phyloP scores from a whole-genome alignment of 106 monocot genomes.

The Chionographis japonica region DNA sequence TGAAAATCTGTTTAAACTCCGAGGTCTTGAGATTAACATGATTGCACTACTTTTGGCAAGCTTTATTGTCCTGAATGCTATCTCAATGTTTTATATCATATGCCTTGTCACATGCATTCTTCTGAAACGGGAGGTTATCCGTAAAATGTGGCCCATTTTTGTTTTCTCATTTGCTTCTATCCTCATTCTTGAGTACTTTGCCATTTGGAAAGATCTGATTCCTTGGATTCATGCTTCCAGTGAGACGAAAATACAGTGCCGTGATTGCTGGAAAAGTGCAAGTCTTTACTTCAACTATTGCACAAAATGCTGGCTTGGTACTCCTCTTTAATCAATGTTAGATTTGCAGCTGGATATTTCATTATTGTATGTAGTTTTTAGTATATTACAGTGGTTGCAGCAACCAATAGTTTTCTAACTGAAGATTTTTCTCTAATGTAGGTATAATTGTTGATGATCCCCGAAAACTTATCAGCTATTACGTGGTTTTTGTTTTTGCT shows the following conservation, averaged over 20 bases:
- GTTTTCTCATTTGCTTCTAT: conserved; percentile 72
- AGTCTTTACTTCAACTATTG: conserved; percentile 64
- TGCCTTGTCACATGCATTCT: conserved; percentile 73
- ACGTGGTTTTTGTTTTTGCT: conserved; percentile 83
- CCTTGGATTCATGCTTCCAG: conserved; percentile 45
- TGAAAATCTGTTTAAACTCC: conserved; percentile 77
- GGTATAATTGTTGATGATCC: conserved; percentile 89
- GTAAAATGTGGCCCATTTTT: conserved; percentile 77
- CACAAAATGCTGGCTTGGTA: conserved; percentile 96
- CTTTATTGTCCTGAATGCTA: conserved; percentile 73
- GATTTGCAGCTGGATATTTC: background rate
- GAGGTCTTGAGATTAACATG: conserved; percentile 95
- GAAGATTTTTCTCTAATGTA: conserved; percentile 17
- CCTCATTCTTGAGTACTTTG: conserved; percentile 81
- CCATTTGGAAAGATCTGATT: conserved; percentile 71
- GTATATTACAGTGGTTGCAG: background rate
- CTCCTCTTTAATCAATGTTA: background rate
- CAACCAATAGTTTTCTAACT: background rate
- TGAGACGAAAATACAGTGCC: conserved; percentile 40
- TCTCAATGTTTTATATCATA: conserved; percentile 79
- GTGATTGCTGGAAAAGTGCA: conserved; percentile 87
- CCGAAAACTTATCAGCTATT: conserved; percentile 83
- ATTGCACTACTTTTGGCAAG: conserved; percentile 83
- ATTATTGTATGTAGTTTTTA: background rate
- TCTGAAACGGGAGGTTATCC: conserved; percentile 64